A percentile compares a stretch with the other conserved stretches of the same genome.
These are phyloP conservation scores for Pythium biforme DNA, from an alignment of 352 stramenopile species.

Conservation along the genomic window DNA sequence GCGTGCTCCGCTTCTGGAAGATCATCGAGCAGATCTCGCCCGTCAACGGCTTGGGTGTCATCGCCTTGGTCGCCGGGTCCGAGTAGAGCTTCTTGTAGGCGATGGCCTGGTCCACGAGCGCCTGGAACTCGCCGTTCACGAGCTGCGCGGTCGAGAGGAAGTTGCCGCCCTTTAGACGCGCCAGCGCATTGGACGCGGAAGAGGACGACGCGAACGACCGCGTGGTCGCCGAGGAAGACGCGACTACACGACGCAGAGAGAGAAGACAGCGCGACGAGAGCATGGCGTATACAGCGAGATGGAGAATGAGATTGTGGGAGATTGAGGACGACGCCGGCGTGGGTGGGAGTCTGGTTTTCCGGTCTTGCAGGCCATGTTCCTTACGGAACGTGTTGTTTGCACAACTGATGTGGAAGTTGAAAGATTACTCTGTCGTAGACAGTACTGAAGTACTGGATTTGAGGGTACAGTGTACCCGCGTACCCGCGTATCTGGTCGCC, in stretches of 20 bases:
- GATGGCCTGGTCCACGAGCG: conserved; percentile 61
- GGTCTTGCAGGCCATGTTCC: background rate
- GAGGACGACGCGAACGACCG: conserved; percentile 18
- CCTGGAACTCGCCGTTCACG: conserved; percentile 50
- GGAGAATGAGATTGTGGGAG: background rate
- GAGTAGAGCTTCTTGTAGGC: conserved; percentile 73
- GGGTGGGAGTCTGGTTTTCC: too few relatives aligned
- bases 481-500: too few relatives aligned
- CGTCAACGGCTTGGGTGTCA: conserved; percentile 58
- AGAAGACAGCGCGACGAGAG: background rate
- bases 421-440: background rate
- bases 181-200: conserved; percentile 17
- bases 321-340: too few relatives aligned
- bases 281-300: background rate
- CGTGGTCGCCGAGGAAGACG: background rate
- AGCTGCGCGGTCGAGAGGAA: conserved; percentile 77
- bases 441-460: background rate
- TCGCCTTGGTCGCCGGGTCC: conserved; percentile 47
- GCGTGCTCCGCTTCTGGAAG: conserved; percentile 93
- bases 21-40: conserved; percentile 91
- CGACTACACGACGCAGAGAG: background rate
- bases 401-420: conserved; percentile 10
- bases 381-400: conserved; percentile 3
- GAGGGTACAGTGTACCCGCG: background rate
- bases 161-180: conserved; percentile 56